These are phyloP conservation scores for Stromatinia cepivora DNA, from an alignment of 2,329 filamentous ascomycete species.

Conservation along the genomic window DNA sequence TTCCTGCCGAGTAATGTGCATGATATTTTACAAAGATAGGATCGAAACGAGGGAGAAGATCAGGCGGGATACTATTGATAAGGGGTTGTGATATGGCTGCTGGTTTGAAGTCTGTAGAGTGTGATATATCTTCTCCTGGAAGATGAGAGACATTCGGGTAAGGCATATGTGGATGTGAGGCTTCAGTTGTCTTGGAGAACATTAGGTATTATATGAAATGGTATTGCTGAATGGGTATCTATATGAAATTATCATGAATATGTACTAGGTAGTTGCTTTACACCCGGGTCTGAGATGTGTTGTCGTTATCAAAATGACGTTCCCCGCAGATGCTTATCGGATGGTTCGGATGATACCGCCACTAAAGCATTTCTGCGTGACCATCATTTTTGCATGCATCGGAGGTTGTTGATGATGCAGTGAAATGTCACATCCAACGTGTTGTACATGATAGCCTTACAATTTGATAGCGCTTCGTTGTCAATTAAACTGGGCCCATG, in stretches of 20 bases:
- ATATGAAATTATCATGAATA: not conserved
- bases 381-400: constrained; percentile 11
- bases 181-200: not conserved
- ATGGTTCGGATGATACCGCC: constrained; percentile 8
- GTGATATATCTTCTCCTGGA: constrained; percentile 11
- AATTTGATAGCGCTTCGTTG: not conserved
- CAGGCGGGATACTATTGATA: constrained; percentile 45
- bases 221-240: not conserved
- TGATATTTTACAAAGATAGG: constrained; percentile 46
- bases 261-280: not conserved
- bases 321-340: constrained; percentile 19
- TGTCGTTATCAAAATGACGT: constrained; percentile 8
- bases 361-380: constrained; percentile 8
- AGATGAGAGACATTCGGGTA: constrained; percentile 15
- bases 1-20: constrained; percentile 46
- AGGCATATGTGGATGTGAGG: not conserved
- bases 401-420: constrained; percentile 9
- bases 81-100: constrained; percentile 40
- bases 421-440: constrained; percentile 11
- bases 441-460: not conserved
- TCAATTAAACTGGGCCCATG: constrained; percentile 13
- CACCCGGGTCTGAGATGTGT: not conserved
- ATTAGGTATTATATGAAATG: not conserved
- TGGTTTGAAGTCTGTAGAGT: constrained; percentile 16
- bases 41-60: constrained; percentile 44